phyloP scores from a whole-genome alignment of 345 rosid species.

The Psidium guajava region DNA sequence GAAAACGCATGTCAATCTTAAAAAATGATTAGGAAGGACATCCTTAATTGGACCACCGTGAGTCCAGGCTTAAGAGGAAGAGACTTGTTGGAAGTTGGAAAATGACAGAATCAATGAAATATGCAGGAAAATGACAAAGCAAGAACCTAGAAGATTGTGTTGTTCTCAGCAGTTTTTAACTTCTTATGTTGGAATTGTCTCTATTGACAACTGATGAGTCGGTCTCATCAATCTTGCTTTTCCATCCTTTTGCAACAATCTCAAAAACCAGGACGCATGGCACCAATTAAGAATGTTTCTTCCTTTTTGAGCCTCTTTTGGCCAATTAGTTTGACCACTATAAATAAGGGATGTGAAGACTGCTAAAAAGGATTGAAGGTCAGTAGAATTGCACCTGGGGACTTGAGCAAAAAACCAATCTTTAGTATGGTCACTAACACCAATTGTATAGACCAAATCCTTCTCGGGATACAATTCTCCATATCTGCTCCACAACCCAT shows the following conservation, averaged over 20 bases:
- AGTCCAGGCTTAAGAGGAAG: background rate
- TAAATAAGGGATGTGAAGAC: background rate
- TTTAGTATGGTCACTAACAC: slow-evolving; percentile 52
- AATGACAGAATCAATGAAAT: background rate
- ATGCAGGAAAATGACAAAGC: background rate
- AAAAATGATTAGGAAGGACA: background rate
- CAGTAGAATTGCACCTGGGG: slow-evolving; percentile 30
- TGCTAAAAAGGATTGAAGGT: background rate
- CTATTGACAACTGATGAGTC: background rate
- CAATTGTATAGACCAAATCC: slow-evolving; percentile 74
- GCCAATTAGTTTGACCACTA: background rate
- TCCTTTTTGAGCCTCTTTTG: background rate
- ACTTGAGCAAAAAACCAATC: slow-evolving; percentile 94
- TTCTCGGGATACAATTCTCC: slow-evolving; percentile 64
- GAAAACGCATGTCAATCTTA: background rate
- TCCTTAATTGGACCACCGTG: background rate
- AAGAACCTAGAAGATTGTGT: background rate
- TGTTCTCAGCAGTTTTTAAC: background rate
- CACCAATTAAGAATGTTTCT: background rate
- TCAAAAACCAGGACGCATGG: background rate
- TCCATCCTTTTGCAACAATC: background rate
- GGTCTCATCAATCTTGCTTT: background rate
- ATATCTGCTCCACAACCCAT: slow-evolving; percentile 89
- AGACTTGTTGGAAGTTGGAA: background rate
- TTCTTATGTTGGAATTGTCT: background rate